These are phyloP conservation scores for Alisma plantagoaquatica DNA, from an alignment of 106 monocot genomes.

Conservation along the genomic window DNA sequence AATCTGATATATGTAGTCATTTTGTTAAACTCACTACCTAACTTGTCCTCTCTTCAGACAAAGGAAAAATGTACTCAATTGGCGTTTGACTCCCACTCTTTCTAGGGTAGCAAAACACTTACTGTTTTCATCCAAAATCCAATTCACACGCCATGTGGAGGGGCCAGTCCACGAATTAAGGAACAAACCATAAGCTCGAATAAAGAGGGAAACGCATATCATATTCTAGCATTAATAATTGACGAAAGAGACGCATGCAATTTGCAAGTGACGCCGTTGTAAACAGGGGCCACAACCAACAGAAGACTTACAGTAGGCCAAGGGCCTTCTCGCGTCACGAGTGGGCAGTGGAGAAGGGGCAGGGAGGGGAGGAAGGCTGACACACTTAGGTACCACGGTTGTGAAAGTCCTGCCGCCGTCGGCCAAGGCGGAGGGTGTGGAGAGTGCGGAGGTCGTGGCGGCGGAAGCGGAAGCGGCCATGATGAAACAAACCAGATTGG, in stretches of 20 bases:
- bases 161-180: neutral
- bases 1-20: too few species aligned
- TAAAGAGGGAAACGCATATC: neutral
- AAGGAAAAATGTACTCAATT: too few species aligned
- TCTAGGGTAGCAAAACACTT: too few species aligned
- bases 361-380: conserved; percentile 24
- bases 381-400: conserved; percentile 1
- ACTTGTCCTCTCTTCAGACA: too few species aligned
- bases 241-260: neutral
- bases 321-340: neutral
- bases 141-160: too few species aligned
- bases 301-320: neutral
- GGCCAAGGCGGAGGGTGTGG: conserved; percentile 6
- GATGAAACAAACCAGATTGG: too few species aligned
- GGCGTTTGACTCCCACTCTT: too few species aligned
- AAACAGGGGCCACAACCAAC: neutral
- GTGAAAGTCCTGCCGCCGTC: neutral
- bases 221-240: neutral
- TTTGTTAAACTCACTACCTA: too few species aligned
- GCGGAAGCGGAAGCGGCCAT: neutral
- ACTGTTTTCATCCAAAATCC: too few species aligned
- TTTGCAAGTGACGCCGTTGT: neutral
- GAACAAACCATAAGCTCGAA: neutral
- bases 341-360: conserved; percentile 8
- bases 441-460: conserved; percentile 14